phyloP scores from a whole-genome alignment of 371 early-diverging fungal species.

The Apophysomyces sp. region DNA sequence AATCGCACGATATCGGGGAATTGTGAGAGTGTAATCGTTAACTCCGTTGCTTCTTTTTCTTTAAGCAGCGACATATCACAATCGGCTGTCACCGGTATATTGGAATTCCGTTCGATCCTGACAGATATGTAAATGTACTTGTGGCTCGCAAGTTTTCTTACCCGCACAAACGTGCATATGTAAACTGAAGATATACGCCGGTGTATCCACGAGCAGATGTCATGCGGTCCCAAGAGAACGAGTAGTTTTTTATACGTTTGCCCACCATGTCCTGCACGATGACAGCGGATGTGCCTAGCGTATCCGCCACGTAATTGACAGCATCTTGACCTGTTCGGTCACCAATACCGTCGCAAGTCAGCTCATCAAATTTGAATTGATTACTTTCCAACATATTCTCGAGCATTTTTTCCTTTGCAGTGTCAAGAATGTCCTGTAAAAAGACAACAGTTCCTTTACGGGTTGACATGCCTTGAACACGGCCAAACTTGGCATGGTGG shows the following conservation, averaged over 20 bases:
- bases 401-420: conserved; percentile 57
- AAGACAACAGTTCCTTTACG: conserved; percentile 93
- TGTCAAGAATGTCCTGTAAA: conserved; percentile 91
- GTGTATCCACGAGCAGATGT: conserved; percentile 92
- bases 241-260: conserved; percentile 90
- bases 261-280: conserved; percentile 92
- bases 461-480: conserved; percentile 94
- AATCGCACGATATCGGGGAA: conserved; percentile 77
- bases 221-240: conserved; percentile 92
- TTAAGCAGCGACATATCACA: conserved; percentile 48
- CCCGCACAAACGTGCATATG: conserved; percentile 84
- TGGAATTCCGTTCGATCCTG: conserved; percentile 29
- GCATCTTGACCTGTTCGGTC: background rate
- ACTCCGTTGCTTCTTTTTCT: conserved; percentile 63
- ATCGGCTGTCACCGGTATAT: conserved; percentile 1
- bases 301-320: conserved; percentile 68
- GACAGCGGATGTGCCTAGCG: conserved; percentile 77
- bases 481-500: conserved; percentile 91
- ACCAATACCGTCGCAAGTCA: conserved; percentile 35
- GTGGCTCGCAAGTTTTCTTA: conserved; percentile 12
- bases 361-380: conserved; percentile 65
- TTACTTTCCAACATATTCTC: conserved; percentile 36
- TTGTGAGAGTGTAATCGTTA: conserved; percentile 75
- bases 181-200: conserved; percentile 96
- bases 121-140: background rate